Base-by-base conservation (phyloP, 1,284 basidiomycete species). In the Pascua sp. region DNA sequence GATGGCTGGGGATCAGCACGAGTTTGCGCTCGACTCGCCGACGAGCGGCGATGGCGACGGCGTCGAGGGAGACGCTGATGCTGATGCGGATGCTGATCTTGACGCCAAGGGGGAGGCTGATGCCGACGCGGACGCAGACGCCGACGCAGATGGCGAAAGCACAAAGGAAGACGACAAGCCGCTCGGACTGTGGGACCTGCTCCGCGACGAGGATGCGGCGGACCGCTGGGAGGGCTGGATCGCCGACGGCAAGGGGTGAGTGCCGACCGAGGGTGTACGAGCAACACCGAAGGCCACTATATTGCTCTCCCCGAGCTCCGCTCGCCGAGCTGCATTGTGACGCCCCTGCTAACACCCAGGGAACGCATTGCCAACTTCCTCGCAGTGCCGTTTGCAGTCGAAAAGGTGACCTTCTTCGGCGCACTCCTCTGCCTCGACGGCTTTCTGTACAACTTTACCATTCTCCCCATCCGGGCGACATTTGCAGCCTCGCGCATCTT, bases 311-410 rank as follows among this genome's bases (percentile, higher is more conserved):
- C 24, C 24, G 4, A 32, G 24, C 24, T 32, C 24, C 24, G 7
- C 24, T 32, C 7, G 24, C 24, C 24, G 24, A 32, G 7, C 24
- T 32, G 24, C 7, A 32, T 32, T 32, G 24, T 40, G n/a, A 43
- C 24, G n/a, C 13, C 13, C 18, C 7, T 5, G 37, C 44, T 55
- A 48, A 56, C 41, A 2, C 5, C 11, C 51, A 76, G 92, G 89
- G 96, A 98, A 69, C 81, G 96, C n/a, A 94, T 99, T 49, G 89
- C 90, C 71, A 98, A 98, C 77, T 99, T 98, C 71, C 79, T 99
- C 60, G 88, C 85, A 55, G 91, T 98, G 43, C 96, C 96, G 0
- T 72, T 93, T 9, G 93, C 92, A 15, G 86, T 96, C 63, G 96
- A 99, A 76, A 95, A 96, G 83, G 91, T 90, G 56, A 51, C 97